phyloP scores from a whole-genome alignment of 305 asterid genomes.

The Fraxinus ornus region DNA sequence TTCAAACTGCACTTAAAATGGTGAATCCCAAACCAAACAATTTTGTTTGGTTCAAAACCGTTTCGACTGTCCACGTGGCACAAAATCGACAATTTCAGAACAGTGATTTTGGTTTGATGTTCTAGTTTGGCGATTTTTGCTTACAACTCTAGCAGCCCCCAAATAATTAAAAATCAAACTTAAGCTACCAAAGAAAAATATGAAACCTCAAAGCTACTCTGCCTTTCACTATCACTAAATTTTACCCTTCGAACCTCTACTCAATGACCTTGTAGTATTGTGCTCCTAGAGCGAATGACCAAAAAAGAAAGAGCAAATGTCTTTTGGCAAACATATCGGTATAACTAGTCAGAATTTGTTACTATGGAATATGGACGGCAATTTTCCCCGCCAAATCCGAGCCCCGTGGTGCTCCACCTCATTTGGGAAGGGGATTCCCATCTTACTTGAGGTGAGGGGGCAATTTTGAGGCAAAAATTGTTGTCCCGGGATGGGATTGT shows the following conservation, averaged over 20 bases:
- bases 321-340: neutral
- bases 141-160: neutral
- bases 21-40: neutral
- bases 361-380: neutral
- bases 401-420: neutral
- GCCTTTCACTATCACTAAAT: neutral
- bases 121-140: neutral
- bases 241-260: constrained; percentile 3
- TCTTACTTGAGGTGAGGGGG: neutral
- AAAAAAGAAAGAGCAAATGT: neutral
- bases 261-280: neutral
- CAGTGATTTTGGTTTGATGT: neutral
- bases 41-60: neutral
- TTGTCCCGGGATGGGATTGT: neutral
- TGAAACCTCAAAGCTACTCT: neutral
- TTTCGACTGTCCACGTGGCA: neutral
- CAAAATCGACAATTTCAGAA: neutral
- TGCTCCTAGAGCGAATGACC: neutral
- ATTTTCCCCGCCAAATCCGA: neutral
- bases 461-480: neutral
- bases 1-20: neutral
- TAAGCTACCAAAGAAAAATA: neutral
- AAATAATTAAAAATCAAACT: neutral
- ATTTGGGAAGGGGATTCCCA: neutral
- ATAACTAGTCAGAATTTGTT: constrained; percentile 1